These are phyloP conservation scores for Pulveroboletus sp. DNA, from an alignment of 768 basidiomycete species.

Conservation along the genomic window DNA sequence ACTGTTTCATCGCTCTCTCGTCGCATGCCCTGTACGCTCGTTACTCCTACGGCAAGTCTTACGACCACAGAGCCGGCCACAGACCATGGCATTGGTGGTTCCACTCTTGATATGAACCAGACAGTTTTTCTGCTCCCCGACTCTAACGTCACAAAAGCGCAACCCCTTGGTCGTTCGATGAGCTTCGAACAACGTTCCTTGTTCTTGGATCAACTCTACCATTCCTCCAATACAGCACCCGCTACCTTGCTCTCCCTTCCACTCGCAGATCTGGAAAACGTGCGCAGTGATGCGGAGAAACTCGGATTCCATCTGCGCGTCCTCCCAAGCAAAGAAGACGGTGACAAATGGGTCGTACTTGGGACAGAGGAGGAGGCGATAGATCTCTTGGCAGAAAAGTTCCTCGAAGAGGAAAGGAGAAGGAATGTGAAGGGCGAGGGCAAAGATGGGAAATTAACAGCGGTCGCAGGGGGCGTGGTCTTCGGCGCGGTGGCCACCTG, in stretches of 20 bases:
- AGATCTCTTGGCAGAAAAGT: constrained; percentile 27
- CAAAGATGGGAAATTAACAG: constrained; percentile 33
- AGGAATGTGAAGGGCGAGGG: constrained; percentile 19
- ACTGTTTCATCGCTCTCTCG: constrained; percentile 23
- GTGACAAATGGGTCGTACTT: constrained; percentile 47
- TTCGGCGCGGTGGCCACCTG: constrained; percentile 59
- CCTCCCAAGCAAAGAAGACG: constrained; percentile 28
- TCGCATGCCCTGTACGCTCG: constrained; percentile 55
- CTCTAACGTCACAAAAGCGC: constrained; percentile 10
- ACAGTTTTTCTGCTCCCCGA: constrained; percentile 25
- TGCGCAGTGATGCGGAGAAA: constrained; percentile 39
- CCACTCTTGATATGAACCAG: constrained; percentile 22
- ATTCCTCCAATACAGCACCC: constrained; percentile 32
- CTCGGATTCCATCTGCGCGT: constrained; percentile 43
- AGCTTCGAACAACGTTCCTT: constrained; percentile 48
- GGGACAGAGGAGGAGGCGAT: constrained; percentile 49
- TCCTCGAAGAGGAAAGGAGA: constrained; percentile 29
- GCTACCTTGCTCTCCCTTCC: constrained; percentile 51
- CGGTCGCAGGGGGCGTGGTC: constrained; percentile 54
- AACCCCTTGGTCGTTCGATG: constrained; percentile 45
- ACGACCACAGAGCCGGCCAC: constrained; percentile 28
- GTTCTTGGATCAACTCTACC: constrained; percentile 45
- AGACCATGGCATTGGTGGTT: constrained; percentile 30
- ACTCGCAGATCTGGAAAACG: constrained; percentile 39
- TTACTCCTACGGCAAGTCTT: constrained; percentile 42